Base-by-base conservation (phyloP, 139 green algal genomes). In the Chlorella ohadii region DNA sequence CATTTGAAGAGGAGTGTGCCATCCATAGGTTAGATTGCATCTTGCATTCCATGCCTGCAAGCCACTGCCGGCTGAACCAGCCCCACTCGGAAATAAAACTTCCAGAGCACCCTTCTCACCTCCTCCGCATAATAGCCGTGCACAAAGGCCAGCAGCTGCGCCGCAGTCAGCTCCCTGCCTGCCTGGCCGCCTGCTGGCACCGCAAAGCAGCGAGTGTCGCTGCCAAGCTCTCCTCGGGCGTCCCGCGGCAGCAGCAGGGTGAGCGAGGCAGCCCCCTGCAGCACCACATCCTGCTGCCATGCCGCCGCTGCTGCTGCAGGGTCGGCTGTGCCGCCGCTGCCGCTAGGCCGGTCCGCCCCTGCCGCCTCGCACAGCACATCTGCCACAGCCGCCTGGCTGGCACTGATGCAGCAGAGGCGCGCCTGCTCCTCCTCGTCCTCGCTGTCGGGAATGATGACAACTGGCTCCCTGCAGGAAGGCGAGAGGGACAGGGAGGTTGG, bases 221-320 rank as follows among this genome's bases (percentile, higher is more conserved):
- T 61, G 3, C 85, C 85, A 36, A 76, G 72, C 22, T 78, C 73
- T 2, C 85, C 85, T 2, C 39, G 16, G 0, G 65, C 72, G 28
- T 89, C 85, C 3, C 84, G 57, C 17, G 85, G 85, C n/a, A 89
- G 34, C 66, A 89, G 73, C 64, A 89, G 64, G 55, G 85, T 89
- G 19, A 89, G 33, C 16, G 51, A 19, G 16, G 28, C 79, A 9
- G 25, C 33, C 13, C 80, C 80, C 6, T 22, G 27, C 7, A 85
- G 44, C 67, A 72, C 80, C 7, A 72, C 70, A 9, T 51, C 56
- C 19, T 68, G 34, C 68, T 44, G 55, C 68, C 67, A 71, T 23
- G 9, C 67, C 23, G 17, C 27, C 25, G 39, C 23, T 36, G 19
- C 1, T 34, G 20, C 64, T 38, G 27, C 23, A 2, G 13, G 17